Evolutionary conservation across 768 basidiomycete species (phyloP).

Genomic region (Amanita rubescens): DNA sequence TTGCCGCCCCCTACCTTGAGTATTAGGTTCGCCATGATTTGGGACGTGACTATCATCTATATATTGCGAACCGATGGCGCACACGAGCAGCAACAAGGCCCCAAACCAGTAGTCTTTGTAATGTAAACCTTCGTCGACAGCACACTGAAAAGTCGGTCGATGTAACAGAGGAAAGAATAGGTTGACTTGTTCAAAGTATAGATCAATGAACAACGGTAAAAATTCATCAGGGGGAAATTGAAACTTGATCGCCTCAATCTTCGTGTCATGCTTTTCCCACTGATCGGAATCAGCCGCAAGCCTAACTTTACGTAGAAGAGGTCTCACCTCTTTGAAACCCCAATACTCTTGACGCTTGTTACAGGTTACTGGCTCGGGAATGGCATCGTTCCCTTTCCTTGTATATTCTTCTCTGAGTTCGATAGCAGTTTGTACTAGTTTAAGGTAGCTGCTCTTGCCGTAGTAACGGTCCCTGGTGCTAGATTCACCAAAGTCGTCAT

Average conservation of each 20-base stretch:
- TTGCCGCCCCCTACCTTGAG: constrained; percentile 52
- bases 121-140: constrained; percentile 42
- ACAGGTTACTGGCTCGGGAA: constrained; percentile 8
- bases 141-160: constrained; percentile 54
- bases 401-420: constrained; percentile 51
- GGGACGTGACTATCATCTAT: constrained; percentile 51
- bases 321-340: constrained; percentile 27
- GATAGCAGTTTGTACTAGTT: constrained; percentile 46
- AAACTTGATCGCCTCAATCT: constrained; percentile 20
- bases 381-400: constrained; percentile 22
- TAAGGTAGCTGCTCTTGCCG: constrained; percentile 47
- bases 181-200: constrained; percentile 59
- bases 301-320: not conserved
- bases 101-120: constrained; percentile 45
- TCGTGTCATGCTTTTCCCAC: constrained; percentile 29
- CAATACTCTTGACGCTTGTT: constrained; percentile 30
- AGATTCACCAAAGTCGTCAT: too few relatives aligned
- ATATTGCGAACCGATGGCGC: constrained; percentile 58
- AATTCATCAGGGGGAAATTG: constrained; percentile 48
- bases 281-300: not conserved
- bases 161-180: constrained; percentile 62
- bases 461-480: constrained; percentile 42
- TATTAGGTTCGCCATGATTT: constrained; percentile 27
- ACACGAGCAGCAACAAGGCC: constrained; percentile 56
- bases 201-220: constrained; percentile 40